A percentile compares a stretch with the other conserved stretches of the same genome.
Conservation (phyloP, 371 early-diverging fungal genomes). For the Mucor piriformis region DNA sequence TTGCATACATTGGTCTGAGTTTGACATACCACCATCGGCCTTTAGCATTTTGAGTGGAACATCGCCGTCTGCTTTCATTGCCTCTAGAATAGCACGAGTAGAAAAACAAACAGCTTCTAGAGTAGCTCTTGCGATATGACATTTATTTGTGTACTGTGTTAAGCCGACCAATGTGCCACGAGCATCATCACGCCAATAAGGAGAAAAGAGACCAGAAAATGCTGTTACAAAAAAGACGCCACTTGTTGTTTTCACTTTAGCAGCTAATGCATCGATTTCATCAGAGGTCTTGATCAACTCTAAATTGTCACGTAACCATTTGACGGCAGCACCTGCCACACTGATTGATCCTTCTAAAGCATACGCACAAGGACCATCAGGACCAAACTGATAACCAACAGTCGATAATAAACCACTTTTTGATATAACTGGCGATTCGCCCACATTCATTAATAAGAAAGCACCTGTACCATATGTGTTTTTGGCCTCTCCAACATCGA, state of each 20-base stretch:
- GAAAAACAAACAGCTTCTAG: constrained; percentile 93
- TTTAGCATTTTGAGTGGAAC: constrained; percentile 68
- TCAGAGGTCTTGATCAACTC: constrained; percentile 72
- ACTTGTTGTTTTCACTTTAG: constrained; percentile 72
- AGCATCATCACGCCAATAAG: constrained; percentile 94
- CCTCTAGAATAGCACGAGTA: constrained; percentile 84
- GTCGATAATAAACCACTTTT: constrained; percentile 89
- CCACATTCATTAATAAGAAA: constrained; percentile 95
- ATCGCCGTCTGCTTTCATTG: constrained; percentile 79
- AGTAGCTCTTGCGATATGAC: constrained; percentile 86
- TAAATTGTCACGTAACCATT: constrained; percentile 90
- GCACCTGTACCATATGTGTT: constrained; percentile 97
- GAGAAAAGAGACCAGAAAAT: constrained; percentile 93
- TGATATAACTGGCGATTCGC: constrained; percentile 76
- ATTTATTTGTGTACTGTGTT: constrained; percentile 85
- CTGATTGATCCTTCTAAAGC: constrained; percentile 96
- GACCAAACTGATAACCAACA: constrained; percentile 89
- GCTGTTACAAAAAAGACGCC: constrained; percentile 96
- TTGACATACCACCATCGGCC: constrained; percentile 94
- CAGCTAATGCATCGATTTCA: constrained; percentile 66
- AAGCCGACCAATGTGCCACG: constrained; percentile 89
- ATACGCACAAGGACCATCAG: constrained; percentile 73
- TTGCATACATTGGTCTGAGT: constrained; percentile 90
- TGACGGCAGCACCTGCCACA: constrained; percentile 91
- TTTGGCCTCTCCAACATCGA: constrained; percentile 86